These are phyloP conservation scores for Tricholoma sp. DNA, from an alignment of 768 basidiomycete genomes.

Conservation along the genomic window DNA sequence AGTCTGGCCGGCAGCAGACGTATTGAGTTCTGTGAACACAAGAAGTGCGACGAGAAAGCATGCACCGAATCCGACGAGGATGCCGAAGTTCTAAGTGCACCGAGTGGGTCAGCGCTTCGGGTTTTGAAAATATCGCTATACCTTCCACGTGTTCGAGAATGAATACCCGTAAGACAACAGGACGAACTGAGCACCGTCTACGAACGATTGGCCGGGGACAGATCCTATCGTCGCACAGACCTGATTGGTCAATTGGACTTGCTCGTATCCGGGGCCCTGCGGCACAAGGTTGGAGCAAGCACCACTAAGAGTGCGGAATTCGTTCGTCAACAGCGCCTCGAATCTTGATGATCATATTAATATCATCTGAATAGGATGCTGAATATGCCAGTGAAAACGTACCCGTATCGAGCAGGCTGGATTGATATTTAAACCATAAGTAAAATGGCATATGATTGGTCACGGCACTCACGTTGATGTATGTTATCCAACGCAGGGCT, in stretches of 20 bases:
- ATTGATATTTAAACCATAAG: background rate
- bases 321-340: conserved; percentile 72
- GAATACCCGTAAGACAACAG: conserved; percentile 45
- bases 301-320: conserved; percentile 69
- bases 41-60: conserved; percentile 56
- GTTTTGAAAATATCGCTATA: background rate
- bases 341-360: conserved; percentile 38
- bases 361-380: background rate
- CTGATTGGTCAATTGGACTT: conserved; percentile 57
- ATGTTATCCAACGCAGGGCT: conserved; percentile 63
- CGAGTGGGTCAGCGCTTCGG: background rate
- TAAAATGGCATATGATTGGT: background rate
- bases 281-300: conserved; percentile 58
- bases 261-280: conserved; percentile 57
- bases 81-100: conserved; percentile 53
- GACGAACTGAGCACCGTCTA: conserved; percentile 52
- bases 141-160: conserved; percentile 21
- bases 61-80: conserved; percentile 59
- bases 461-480: conserved; percentile 44
- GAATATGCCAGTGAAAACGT: conserved; percentile 12
- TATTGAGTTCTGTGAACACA: conserved; percentile 52
- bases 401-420: conserved; percentile 41
- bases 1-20: conserved; percentile 29
- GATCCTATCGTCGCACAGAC: conserved; percentile 74
- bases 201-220: conserved; percentile 47